Percentiles rank a stretch among this genome's conserved stretches.
phyloP scores from a whole-genome alignment of 305 asterid genomes.

The Striga hermonthica region DNA sequence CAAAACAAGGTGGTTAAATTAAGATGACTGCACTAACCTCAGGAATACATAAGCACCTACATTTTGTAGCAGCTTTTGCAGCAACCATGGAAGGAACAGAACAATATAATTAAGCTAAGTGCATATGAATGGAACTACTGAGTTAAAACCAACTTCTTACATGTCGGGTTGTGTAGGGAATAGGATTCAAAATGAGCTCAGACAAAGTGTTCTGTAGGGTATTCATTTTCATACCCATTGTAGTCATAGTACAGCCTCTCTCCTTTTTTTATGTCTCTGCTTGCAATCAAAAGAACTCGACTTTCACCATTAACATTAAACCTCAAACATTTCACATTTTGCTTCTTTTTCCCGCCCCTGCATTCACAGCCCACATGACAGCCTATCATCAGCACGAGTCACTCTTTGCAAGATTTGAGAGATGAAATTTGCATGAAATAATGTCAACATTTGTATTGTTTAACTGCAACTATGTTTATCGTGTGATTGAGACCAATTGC shows the following conservation, averaged over 20 bases:
- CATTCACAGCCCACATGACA: constrained; percentile 21
- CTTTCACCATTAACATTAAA: constrained; percentile 69
- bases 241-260: constrained; percentile 84
- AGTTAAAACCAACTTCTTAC: constrained; percentile 11
- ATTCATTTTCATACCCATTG: constrained; percentile 82
- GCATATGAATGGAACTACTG: background rate
- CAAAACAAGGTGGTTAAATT: background rate
- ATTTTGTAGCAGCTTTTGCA: background rate
- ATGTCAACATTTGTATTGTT: background rate
- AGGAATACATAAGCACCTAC: background rate
- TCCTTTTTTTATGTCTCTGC: constrained; percentile 71
- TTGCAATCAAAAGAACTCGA: constrained; percentile 68
- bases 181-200: constrained; percentile 30
- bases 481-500: background rate
- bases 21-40: background rate
- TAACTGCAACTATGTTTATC: background rate
- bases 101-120: background rate
- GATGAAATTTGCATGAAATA: background rate
- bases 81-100: background rate
- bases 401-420: too few species aligned
- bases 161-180: background rate
- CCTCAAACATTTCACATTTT: constrained; percentile 77
- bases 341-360: constrained; percentile 89
- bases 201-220: constrained; percentile 82
- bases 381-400: background rate